Evolutionary conservation across 208 protist species (phyloP).

Genomic region (Blastocrithidia nonstop): DNA sequence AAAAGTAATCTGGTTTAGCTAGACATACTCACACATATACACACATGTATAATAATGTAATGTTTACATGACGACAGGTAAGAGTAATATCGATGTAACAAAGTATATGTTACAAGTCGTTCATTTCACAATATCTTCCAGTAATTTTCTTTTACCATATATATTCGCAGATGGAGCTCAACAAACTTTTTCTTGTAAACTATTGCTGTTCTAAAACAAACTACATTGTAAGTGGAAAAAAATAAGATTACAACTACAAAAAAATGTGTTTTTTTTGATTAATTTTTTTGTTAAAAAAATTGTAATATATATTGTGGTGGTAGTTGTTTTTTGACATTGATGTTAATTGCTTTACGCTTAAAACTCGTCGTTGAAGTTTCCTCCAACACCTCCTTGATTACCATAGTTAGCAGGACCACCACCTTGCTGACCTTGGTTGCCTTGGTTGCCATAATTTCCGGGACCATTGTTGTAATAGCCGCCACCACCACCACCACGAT

Average conservation of each 20-base stretch:
- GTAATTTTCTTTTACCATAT: not conserved
- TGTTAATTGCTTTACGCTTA: no score
- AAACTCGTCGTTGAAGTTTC: constrained; percentile 74
- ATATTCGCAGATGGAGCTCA: no score
- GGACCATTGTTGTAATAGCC: constrained; percentile 3
- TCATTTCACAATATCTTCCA: not conserved
- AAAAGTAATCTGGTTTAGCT: no score
- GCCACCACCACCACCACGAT: not conserved
- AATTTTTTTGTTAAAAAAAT: no score
- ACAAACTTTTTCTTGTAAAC: constrained; percentile 1
- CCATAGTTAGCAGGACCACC: constrained; percentile 14
- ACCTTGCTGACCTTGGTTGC: constrained; percentile 8
- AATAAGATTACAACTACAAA: not conserved
- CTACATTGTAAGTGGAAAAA: not conserved
- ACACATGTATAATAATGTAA: constrained; percentile 3
- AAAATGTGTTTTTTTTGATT: no score
- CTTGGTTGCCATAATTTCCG: constrained; percentile 8
- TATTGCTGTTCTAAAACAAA: constrained; percentile 1
- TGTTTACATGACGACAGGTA: constrained; percentile 1
- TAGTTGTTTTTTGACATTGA: no score
- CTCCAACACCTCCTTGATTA: constrained; percentile 12
- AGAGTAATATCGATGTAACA: no score
- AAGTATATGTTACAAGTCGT: not conserved
- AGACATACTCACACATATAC: constrained; percentile 6
- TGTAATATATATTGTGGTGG: no score